Evolutionary conservation across 106 monocot species (phyloP), one percentile per base, ranked within the genome.

Genomic region (Vanilla planifolia): DNA sequence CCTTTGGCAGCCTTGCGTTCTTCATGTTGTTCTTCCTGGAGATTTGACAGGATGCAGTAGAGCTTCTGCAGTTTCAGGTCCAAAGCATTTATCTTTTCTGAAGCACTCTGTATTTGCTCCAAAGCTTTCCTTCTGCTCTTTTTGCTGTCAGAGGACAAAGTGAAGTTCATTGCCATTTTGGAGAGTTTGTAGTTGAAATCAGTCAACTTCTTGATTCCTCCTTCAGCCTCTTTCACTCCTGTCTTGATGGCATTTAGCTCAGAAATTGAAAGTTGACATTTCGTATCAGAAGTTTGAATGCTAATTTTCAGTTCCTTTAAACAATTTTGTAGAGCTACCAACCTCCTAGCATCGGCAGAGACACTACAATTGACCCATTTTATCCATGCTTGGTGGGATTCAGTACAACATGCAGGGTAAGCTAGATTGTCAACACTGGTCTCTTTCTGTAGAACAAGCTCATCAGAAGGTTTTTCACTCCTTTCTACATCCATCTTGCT

Each of bases 11-110:
- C 67, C 35, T 48, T 64, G 57, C 27, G 69, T 4, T 67, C 71
- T 11, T n/a, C n/a, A n/a, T 53, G 67, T 43, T 91, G 80, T 43
- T 84, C 87, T 24, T 84, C 76, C 35, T 60, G 36, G 4, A 85
- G 66, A 60, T 91, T 98, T 37, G 85, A 69, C 42, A 88, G 26
- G 16, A 79, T 62, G 34, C 77, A 73, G 19, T 91, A 81, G 21
- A 91, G 68, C 36, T 88, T 87, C 52, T 91, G 84, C 33, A 98
- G 60, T 40, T 91, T 87, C 62, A 80, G 21, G 63, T 98, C 96
- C 68, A 91, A 41, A 32, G 69, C 78, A 8, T 59, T 79, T 19
- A 88, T 98, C 66, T 85, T 91, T 61, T 91, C 96, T 4, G 84
- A 81, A 23, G 69, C 87, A 48, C 67, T 77, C 24, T 64, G 61